Evolutionary conservation across 176 grass and related monocot genomes (phyloP).

Genomic region (Hordeum marinum): DNA sequence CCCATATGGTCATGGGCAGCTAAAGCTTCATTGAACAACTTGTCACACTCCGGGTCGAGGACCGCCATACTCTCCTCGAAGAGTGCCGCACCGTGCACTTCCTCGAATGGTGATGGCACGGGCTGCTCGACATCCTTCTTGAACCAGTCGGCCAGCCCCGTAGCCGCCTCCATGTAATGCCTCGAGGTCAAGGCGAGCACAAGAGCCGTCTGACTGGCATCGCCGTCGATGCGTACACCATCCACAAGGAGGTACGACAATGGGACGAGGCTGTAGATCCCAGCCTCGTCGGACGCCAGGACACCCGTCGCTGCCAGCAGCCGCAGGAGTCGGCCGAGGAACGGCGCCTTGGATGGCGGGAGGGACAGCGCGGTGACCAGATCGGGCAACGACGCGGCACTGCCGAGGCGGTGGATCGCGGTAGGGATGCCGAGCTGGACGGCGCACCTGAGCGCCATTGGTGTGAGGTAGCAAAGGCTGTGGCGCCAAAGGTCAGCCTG

Average conservation of each 20-base stretch:
- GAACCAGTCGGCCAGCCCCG: conserved; percentile 10
- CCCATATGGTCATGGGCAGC: not conserved
- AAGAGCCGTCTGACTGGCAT: not conserved
- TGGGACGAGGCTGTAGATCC: conserved; percentile 21
- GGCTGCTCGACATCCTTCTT: not conserved
- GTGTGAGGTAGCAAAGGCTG: not conserved
- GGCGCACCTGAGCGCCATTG: not conserved
- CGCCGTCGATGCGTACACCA: not conserved
- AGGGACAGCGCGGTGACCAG: too few relatives aligned
- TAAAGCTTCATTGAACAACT: conserved; percentile 10
- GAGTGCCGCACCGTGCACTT: not conserved
- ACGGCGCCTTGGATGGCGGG: not conserved
- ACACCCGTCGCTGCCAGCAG: not conserved
- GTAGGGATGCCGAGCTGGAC: too few relatives aligned
- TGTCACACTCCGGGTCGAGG: not conserved
- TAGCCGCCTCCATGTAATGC: not conserved
- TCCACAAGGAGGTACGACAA: conserved; percentile 4
- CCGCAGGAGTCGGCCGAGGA: conserved; percentile 24
- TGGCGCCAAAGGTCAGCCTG: conserved; percentile 13
- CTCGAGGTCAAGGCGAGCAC: not conserved
- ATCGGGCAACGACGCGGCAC: too few relatives aligned
- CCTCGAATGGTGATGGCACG: not conserved
- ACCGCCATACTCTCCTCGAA: not conserved
- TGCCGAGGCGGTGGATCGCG: too few relatives aligned
- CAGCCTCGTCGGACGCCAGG: not conserved